These are phyloP conservation scores for Pseudomassariella vexata DNA, from an alignment of 2,329 filamentous ascomycete species.

Conservation along the genomic window DNA sequence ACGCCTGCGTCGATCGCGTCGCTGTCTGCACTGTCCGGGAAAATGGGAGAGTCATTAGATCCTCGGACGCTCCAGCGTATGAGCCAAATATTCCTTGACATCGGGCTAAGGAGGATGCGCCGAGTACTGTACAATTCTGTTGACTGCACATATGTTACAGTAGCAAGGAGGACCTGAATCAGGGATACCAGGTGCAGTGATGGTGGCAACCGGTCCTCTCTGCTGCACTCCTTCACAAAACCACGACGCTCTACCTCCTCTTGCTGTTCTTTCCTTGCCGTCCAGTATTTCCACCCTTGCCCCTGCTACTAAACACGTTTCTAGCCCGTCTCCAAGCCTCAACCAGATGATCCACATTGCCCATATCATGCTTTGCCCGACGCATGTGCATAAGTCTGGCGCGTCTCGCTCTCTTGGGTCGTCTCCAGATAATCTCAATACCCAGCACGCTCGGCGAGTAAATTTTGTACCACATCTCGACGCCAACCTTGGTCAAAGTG, in stretches of 20 bases:
- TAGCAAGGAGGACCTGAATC: too few species aligned
- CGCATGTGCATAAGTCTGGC: slow-evolving; percentile 90
- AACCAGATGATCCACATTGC: slow-evolving; percentile 77
- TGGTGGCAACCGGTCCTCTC: too few species aligned
- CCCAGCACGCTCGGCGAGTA: slow-evolving; percentile 85
- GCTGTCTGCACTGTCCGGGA: too few species aligned
- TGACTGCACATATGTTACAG: too few species aligned
- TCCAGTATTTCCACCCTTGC: slow-evolving; percentile 1
- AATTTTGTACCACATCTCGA: slow-evolving; percentile 97
- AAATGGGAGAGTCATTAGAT: too few species aligned
- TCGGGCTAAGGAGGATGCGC: too few species aligned
- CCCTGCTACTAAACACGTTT: slow-evolving; percentile 29
- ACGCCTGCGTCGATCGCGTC: too few species aligned
- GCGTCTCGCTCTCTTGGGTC: slow-evolving; percentile 76
- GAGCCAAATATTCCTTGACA: too few species aligned
- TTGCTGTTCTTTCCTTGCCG: not conserved
- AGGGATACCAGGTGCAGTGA: too few species aligned
- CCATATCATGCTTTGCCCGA: slow-evolving; percentile 79
- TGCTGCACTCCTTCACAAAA: too few species aligned
- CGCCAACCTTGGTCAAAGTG: slow-evolving; percentile 76
- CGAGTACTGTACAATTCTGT: too few species aligned
- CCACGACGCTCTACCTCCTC: slow-evolving; percentile 1
- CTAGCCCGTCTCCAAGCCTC: slow-evolving; percentile 45
- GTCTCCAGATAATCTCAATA: slow-evolving; percentile 88
- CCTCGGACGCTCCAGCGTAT: too few species aligned